Conservation (phyloP, 345 rosid species). For the Eucalyptus marginata region DNA sequence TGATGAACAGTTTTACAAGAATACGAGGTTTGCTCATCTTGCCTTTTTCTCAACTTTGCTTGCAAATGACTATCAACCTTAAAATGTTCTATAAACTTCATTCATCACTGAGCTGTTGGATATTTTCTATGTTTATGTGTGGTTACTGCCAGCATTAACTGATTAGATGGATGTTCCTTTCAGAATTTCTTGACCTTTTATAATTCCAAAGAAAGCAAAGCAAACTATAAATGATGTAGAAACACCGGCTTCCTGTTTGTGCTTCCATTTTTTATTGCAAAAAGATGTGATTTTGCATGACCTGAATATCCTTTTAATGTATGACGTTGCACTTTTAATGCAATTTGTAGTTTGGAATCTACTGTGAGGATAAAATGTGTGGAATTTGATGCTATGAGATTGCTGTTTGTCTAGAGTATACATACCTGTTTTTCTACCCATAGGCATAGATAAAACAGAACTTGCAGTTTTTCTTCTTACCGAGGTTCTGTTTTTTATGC, state of each 20-base stretch:
- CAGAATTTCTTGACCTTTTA: background rate
- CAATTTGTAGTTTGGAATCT: background rate
- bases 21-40: slow-evolving; percentile 33
- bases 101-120: background rate
- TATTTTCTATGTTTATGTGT: background rate
- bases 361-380: background rate
- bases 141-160: background rate
- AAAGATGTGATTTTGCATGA: background rate
- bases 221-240: background rate
- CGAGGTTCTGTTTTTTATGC: slow-evolving; percentile 7
- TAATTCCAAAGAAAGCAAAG: background rate
- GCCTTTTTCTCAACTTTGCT: background rate
- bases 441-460: background rate
- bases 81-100: background rate
- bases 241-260: background rate
- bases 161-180: background rate
- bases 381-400: background rate
- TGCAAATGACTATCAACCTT: background rate
- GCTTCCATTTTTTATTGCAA: background rate
- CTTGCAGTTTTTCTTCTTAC: background rate
- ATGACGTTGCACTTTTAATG: background rate
- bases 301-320: background rate
- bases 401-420: background rate
- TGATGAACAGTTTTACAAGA: slow-evolving; percentile 56
- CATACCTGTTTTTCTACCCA: background rate